Evolutionary conservation across 176 grass and related monocot genomes (phyloP).

Genomic region (Elymus sibiricus): DNA sequence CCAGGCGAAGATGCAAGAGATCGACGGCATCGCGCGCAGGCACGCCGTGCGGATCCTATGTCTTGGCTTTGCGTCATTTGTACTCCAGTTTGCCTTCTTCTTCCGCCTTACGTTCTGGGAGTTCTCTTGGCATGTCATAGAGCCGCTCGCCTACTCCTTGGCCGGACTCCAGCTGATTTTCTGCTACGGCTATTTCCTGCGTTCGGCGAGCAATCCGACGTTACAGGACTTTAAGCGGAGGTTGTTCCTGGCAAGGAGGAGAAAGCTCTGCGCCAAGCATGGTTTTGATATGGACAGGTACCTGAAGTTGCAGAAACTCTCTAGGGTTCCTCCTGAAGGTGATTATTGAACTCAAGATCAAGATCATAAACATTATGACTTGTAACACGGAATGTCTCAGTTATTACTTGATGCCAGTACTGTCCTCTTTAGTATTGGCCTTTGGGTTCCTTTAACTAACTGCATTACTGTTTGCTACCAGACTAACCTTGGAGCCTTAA

Average conservation of each 20-base stretch:
- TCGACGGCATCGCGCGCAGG: conserved; percentile 44
- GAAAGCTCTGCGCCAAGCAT: conserved; percentile 18
- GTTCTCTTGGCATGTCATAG: conserved; percentile 52
- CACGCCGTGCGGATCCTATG: conserved; percentile 51
- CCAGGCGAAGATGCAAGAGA: conserved; percentile 57
- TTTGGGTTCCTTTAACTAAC: not conserved
- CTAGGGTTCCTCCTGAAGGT: conserved; percentile 28
- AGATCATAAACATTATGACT: not conserved
- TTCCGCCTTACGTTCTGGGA: conserved; percentile 64
- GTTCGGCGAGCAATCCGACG: conserved; percentile 52
- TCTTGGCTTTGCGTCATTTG: conserved; percentile 38
- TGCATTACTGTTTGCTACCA: not conserved
- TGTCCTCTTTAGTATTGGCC: not conserved
- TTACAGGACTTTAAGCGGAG: conserved; percentile 50
- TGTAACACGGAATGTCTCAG: not conserved
- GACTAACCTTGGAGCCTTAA: not conserved
- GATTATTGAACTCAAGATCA: not conserved
- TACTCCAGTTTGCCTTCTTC: conserved; percentile 35
- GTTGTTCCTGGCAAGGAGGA: conserved; percentile 46
- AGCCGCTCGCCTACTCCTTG: conserved; percentile 40
- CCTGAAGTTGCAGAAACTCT: conserved; percentile 50
- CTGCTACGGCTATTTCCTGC: conserved; percentile 59
- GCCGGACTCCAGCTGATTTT: conserved; percentile 36
- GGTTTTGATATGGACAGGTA: conserved; percentile 51
- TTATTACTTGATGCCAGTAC: not conserved